A percentile compares a stretch with the other conserved stretches of the same genome.
These are phyloP conservation scores for Thelephora terrestris DNA, from an alignment of 1,284 basidiomycete genomes.

Conservation along the genomic window DNA sequence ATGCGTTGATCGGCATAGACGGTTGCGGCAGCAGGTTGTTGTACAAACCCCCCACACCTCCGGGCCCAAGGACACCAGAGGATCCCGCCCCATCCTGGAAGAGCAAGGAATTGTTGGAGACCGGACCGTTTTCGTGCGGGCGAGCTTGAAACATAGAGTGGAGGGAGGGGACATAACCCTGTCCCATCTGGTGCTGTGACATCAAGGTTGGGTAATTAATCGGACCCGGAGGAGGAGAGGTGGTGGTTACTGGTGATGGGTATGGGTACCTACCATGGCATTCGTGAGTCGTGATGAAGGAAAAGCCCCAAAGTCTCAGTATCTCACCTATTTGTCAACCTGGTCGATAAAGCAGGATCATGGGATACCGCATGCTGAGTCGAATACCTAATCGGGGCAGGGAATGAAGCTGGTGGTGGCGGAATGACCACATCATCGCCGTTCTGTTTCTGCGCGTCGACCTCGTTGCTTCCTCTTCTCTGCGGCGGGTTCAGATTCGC, in stretches of 20 bases:
- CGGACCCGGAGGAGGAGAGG: conserved; percentile 41
- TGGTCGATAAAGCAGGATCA: neutral
- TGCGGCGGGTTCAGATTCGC: neutral
- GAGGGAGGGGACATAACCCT: conserved; percentile 55
- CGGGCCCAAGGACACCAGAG: neutral
- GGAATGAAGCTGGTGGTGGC: neutral
- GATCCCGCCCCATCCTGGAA: conserved; percentile 17
- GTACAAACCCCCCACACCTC: conserved; percentile 9
- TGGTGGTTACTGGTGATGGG: conserved; percentile 45
- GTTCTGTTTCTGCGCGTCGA: neutral
- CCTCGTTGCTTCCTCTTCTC: neutral
- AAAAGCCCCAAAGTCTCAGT: neutral
- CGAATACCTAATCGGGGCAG: neutral
- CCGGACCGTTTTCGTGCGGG: conserved; percentile 5
- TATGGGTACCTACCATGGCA: conserved; percentile 7
- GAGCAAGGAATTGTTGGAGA: conserved; percentile 16
- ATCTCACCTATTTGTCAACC: neutral
- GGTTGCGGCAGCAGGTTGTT: conserved; percentile 15
- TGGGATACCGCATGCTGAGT: neutral
- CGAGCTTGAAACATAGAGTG: conserved; percentile 39
- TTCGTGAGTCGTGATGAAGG: neutral
- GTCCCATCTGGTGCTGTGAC: conserved; percentile 57
- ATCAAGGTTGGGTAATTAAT: conserved; percentile 54
- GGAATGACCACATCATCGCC: neutral
- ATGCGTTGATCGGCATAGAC: conserved; percentile 12